A percentile compares a stretch with the other conserved stretches of the same genome.
phyloP scores from a whole-genome alignment of 139 green algal genomes.

The Limnomonas spitsbergensis region DNA sequence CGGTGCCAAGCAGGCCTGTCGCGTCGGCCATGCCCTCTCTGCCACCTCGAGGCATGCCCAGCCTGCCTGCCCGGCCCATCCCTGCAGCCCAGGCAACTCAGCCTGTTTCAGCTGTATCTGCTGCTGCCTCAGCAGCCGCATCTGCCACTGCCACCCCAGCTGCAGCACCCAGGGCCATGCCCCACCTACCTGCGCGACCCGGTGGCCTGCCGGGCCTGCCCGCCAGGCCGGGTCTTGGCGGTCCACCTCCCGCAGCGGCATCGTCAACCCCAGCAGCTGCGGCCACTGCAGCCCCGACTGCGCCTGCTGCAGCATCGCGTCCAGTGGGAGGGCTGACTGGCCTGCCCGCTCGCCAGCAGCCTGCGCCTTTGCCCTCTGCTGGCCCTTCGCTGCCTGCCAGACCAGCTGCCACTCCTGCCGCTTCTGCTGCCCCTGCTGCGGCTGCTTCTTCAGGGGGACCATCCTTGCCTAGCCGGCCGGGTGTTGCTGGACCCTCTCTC shows the following conservation, averaged over 20 bases:
- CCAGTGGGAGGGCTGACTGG: background rate
- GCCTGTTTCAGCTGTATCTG: background rate
- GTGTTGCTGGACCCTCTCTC: background rate
- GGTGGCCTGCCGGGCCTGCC: constrained; percentile 11
- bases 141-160: constrained; percentile 5
- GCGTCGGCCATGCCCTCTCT: background rate
- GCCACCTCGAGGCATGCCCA: background rate
- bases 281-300: background rate
- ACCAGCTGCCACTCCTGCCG: constrained; percentile 6
- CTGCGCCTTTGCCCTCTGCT: background rate
- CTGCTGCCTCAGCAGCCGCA: background rate
- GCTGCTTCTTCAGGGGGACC: background rate
- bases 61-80: background rate
- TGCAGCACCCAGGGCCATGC: constrained; percentile 1
- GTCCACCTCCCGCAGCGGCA: constrained; percentile 1
- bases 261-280: background rate
- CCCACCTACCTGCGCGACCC: background rate
- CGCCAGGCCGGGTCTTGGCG: background rate
- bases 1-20: background rate
- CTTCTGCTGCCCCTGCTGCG: background rate
- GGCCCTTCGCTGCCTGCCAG: constrained; percentile 8
- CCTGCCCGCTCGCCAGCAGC: background rate
- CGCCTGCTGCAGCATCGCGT: background rate
- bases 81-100: background rate
- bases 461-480: background rate